These are phyloP conservation scores for Penicillium paradoxum DNA, from an alignment of 495 filamentous ascomycete species.

Conservation along the genomic window DNA sequence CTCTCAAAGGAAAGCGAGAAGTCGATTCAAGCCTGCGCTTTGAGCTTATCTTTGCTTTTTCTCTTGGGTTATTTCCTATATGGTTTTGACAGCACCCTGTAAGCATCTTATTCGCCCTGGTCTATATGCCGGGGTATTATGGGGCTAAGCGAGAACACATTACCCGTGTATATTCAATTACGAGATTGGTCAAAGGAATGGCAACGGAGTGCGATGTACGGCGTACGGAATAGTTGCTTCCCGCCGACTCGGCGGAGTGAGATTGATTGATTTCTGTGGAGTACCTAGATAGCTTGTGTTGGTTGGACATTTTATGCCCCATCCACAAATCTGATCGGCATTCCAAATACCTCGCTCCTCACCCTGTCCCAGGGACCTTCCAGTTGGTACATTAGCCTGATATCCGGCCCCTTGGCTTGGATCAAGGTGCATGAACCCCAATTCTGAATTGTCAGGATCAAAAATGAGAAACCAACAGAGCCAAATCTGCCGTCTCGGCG, in stretches of 20 bases:
- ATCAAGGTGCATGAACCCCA: background rate
- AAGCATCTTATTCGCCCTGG: slow-evolving; percentile 1
- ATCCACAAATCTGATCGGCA: background rate
- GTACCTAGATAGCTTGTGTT: background rate
- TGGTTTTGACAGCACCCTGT: slow-evolving; percentile 7
- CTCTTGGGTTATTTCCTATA: background rate
- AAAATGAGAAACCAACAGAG: background rate
- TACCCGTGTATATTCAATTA: background rate
- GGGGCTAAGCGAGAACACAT: background rate
- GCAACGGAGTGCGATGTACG: background rate
- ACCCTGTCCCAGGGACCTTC: background rate
- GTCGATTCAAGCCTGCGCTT: background rate
- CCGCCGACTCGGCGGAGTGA: background rate
- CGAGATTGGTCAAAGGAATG: background rate
- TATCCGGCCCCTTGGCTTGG: background rate
- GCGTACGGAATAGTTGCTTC: background rate
- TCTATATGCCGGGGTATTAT: background rate
- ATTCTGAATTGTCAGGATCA: background rate
- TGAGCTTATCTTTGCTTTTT: slow-evolving; percentile 6
- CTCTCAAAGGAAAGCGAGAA: background rate
- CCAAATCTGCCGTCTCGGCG: background rate
- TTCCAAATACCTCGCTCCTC: background rate
- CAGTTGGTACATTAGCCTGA: background rate
- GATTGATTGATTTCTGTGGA: no score
- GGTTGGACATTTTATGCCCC: background rate